These are phyloP conservation scores for Penicillium crystallinum DNA, from an alignment of 495 filamentous ascomycete genomes.

Conservation along the genomic window DNA sequence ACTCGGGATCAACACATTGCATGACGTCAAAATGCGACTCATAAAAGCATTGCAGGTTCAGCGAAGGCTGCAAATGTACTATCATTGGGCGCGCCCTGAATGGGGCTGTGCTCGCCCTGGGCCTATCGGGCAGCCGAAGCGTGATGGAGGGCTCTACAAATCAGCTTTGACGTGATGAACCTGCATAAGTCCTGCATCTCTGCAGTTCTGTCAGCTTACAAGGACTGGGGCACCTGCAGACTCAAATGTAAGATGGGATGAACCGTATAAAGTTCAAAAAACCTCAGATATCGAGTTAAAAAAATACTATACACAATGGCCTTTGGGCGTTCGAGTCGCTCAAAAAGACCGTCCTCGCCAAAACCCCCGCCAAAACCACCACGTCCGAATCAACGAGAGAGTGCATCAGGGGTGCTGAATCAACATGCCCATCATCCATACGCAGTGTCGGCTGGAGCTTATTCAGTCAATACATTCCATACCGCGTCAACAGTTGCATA, in stretches of 20 bases:
- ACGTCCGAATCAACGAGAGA: not conserved
- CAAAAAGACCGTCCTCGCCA: not conserved
- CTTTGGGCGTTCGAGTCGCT: not conserved
- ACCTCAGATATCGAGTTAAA: not conserved
- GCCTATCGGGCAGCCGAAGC: not conserved
- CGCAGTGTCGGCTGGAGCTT: not conserved
- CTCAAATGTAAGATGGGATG: not conserved
- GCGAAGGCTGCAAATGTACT: not conserved
- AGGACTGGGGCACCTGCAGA: not conserved
- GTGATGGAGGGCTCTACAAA: not conserved
- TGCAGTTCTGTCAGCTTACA: not conserved
- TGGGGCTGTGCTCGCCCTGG: slow-evolving; percentile 1
- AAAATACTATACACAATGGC: not conserved
- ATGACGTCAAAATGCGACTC: not conserved
- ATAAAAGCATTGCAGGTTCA: not conserved
- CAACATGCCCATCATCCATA: not conserved
- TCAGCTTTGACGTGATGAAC: not conserved
- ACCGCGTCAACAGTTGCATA: not conserved
- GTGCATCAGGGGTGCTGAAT: not conserved
- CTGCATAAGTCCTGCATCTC: slow-evolving; percentile 3
- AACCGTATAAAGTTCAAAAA: not conserved
- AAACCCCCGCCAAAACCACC: slow-evolving; percentile 3
- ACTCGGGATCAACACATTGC: not conserved
- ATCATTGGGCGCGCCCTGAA: not conserved
- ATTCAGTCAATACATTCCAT: not conserved